Evolutionary conservation across 305 asterid species (phyloP), one percentile per base, ranked within the genome.

Genomic region (Coffea humblotiana): DNA sequence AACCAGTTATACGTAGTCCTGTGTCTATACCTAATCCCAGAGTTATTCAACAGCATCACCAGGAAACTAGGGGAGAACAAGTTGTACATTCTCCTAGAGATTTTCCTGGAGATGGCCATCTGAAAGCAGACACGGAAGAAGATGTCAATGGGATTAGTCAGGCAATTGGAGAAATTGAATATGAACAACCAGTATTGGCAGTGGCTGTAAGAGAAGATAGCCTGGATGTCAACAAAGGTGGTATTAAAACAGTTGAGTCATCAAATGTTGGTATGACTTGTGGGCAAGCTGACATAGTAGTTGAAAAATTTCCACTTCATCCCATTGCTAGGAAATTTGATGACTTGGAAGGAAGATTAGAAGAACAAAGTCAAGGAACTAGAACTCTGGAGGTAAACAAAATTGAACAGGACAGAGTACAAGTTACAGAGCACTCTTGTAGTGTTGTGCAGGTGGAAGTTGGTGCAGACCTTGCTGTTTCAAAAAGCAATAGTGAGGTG

Each of bases 271-370:
- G 78, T 61, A 79, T 71, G 52, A 78, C 85, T 80, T 82, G 32
- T 63, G 64, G n/a, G 32, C 85, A 76, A 65, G 76, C 90, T 25
- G 88, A 86, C 76, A 83, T 88, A 78, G 84, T 83, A 18, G 97
- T 94, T 83, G 99, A 96, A 86, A 91, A 84, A 72, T 94, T 94
- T 86, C 98, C 97, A 6, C 52, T 88, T 63, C 84, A 88, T 80
- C 93, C 97, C 23, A 80, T 91, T 73, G 79, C 90, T 54, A 82
- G 61, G 80, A 77, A 82, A 72, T 73, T 82, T 76, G 73, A 81
- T 74, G 80, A 72, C 72, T 70, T 82, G 82, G 89, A 81, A 77
- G 91, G 73, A 81, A 86, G 77, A 79, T 83, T 85, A 60, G 87
- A 74, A 79, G 80, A 86, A 64, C 69, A 80, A 43, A 78, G 40